These are phyloP conservation scores for Mucor mucedo DNA, from an alignment of 371 early-diverging fungal genomes.

Conservation along the genomic window DNA sequence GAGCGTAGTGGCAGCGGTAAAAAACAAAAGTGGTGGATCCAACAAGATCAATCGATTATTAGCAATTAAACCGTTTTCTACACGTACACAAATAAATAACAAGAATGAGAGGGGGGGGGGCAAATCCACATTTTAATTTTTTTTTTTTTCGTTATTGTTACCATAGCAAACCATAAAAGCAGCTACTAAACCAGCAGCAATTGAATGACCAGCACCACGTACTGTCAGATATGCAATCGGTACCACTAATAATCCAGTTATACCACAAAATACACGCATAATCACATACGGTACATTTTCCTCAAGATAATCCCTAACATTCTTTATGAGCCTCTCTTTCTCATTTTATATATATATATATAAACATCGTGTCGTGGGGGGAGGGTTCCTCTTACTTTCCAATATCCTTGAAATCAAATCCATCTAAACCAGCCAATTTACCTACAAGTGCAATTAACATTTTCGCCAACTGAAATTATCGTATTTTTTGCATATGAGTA, in stretches of 20 bases:
- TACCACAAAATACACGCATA: slow-evolving; percentile 47
- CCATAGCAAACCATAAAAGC: slow-evolving; percentile 57
- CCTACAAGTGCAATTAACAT: slow-evolving; percentile 88
- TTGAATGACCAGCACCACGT: slow-evolving; percentile 50
- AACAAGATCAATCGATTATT: slow-evolving; percentile 91
- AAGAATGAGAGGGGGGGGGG: slow-evolving; percentile 2
- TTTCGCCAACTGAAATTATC: slow-evolving; percentile 77
- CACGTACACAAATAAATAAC: background rate
- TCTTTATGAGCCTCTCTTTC: background rate
- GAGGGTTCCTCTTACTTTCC: slow-evolving; percentile 63
- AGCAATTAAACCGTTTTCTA: slow-evolving; percentile 88
- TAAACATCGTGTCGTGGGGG: too few species aligned
- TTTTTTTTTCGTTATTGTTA: slow-evolving; percentile 1
- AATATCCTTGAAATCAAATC: slow-evolving; percentile 92
- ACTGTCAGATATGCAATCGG: slow-evolving; percentile 54
- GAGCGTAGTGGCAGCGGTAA: slow-evolving; percentile 74
- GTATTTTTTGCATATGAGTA: too few species aligned
- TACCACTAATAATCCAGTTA: slow-evolving; percentile 48
- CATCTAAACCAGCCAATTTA: slow-evolving; percentile 83
- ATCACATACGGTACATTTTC: slow-evolving; percentile 50
- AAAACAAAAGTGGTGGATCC: slow-evolving; percentile 89
- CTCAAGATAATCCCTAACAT: slow-evolving; percentile 44
- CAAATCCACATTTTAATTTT: background rate
- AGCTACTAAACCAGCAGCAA: slow-evolving; percentile 45
- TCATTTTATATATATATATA: too few species aligned